Percentiles rank a stretch among this genome's conserved stretches.
These are phyloP conservation scores for Apodospora peruviana DNA, from an alignment of 495 filamentous ascomycete species.

Conservation along the genomic window DNA sequence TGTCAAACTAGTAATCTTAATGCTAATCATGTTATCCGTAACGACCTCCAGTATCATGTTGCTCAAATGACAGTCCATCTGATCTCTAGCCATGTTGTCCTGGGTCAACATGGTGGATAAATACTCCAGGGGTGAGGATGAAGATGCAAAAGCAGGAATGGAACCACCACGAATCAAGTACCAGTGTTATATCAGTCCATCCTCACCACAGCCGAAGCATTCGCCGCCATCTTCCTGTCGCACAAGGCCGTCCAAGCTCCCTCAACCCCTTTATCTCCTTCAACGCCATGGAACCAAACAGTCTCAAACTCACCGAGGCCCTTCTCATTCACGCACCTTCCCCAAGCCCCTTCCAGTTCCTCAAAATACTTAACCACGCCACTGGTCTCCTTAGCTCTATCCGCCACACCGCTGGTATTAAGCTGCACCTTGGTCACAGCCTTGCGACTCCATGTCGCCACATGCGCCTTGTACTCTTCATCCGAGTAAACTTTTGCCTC, in stretches of 20 bases:
- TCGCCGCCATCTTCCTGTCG: not conserved
- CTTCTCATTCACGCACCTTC: not conserved
- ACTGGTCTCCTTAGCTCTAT: not conserved
- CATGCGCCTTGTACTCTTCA: slow-evolving; percentile 1
- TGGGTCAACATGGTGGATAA: too few species aligned
- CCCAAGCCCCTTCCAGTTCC: slow-evolving; percentile 1
- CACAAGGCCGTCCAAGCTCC: slow-evolving; percentile 2
- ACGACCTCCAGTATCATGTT: too few species aligned
- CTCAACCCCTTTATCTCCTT: slow-evolving; percentile 1
- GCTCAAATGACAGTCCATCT: too few species aligned
- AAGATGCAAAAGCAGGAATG: too few species aligned
- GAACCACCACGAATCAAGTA: too few species aligned
- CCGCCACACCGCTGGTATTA: not conserved
- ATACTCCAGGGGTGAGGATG: too few species aligned
- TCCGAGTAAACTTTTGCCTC: slow-evolving; percentile 7
- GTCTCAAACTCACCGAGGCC: not conserved
- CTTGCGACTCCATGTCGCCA: not conserved
- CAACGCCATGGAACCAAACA: not conserved
- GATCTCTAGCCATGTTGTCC: too few species aligned
- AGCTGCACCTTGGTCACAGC: not conserved
- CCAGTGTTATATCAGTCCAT: too few species aligned
- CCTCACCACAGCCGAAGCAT: too few species aligned
- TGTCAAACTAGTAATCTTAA: too few species aligned
- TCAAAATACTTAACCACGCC: not conserved
- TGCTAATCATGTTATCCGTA: too few species aligned